A percentile compares a stretch with the other conserved stretches of the same genome.
These are phyloP conservation scores for Alternaria viburni DNA, from an alignment of 2,329 filamentous ascomycete species.

Conservation along the genomic window DNA sequence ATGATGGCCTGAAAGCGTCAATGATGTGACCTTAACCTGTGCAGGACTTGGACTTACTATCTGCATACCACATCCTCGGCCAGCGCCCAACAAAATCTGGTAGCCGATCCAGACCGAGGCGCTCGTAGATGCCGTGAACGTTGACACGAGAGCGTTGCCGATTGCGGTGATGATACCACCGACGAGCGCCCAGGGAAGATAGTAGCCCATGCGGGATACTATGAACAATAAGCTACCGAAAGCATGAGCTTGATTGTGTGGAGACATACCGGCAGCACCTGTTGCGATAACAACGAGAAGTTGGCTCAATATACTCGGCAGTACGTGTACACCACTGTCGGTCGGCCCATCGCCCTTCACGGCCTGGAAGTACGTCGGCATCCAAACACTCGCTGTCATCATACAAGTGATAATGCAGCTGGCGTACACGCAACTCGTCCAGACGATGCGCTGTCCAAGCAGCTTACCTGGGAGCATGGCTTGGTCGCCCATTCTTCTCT, in stretches of 20 bases:
- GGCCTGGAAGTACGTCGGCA: slow-evolving; percentile 52
- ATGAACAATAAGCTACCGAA: slow-evolving; percentile 1
- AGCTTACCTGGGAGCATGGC: slow-evolving; percentile 50
- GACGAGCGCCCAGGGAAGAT: slow-evolving; percentile 38
- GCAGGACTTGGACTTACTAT: slow-evolving; percentile 15
- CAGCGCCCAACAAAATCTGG: slow-evolving; percentile 34
- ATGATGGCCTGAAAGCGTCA: slow-evolving; percentile 28
- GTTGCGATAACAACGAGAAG: slow-evolving; percentile 26
- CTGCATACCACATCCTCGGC: slow-evolving; percentile 34
- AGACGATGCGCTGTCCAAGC: slow-evolving; percentile 40
- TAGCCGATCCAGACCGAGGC: slow-evolving; percentile 38
- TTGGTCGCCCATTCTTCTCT: slow-evolving; percentile 42
- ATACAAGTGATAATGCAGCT: slow-evolving; percentile 16
- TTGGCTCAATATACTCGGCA: slow-evolving; percentile 45
- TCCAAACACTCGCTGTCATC: slow-evolving; percentile 22
- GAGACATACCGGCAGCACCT: slow-evolving; percentile 24
- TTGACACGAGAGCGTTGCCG: slow-evolving; percentile 51
- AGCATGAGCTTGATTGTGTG: accelerated
- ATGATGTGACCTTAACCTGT: not conserved
- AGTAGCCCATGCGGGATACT: slow-evolving; percentile 33
- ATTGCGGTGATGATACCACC: slow-evolving; percentile 44
- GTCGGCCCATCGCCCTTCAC: slow-evolving; percentile 45
- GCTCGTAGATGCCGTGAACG: slow-evolving; percentile 42
- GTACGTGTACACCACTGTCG: slow-evolving; percentile 48
- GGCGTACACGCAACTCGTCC: slow-evolving; percentile 25